Conservation (phyloP, 2,329 filamentous ascomycete genomes). For the Chaetomium sp. region DNA sequence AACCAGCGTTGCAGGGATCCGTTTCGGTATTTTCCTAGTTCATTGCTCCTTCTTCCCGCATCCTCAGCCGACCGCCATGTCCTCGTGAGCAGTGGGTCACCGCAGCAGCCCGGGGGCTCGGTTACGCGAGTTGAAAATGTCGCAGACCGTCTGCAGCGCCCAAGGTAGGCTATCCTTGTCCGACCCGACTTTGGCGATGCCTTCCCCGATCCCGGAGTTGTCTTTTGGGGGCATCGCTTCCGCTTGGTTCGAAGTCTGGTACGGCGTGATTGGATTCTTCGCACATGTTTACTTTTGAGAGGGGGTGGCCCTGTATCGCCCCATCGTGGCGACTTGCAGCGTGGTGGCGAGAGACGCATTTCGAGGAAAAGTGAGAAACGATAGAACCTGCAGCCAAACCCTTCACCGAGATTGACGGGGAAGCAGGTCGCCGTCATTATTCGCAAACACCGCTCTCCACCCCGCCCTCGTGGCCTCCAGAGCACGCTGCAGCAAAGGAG, state of each 20-base stretch:
- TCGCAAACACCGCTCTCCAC: not conserved
- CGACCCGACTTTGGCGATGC: conserved; percentile 6
- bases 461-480: not conserved
- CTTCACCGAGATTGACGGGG: not conserved
- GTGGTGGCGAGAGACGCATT: not conserved
- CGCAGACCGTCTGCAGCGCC: conserved; percentile 1
- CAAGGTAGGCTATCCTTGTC: conserved; percentile 24
- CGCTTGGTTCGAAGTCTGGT: not conserved
- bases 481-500: not conserved
- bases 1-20: not conserved
- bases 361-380: not conserved
- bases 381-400: not conserved
- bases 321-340: not conserved
- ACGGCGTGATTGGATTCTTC: not conserved
- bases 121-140: conserved; percentile 3
- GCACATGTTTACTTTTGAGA: not conserved
- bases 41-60: not conserved
- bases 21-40: not conserved
- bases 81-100: conserved; percentile 26
- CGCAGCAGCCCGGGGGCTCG: conserved; percentile 6
- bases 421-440: not conserved
- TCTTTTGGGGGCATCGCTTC: not conserved
- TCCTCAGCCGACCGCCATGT: conserved; percentile 14
- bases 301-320: not conserved
- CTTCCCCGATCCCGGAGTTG: conserved; percentile 27